Evolutionary conservation across 306 rosid species (phyloP), one percentile per base, ranked within the genome.

Genomic region (Styphnolobium japonicum): DNA sequence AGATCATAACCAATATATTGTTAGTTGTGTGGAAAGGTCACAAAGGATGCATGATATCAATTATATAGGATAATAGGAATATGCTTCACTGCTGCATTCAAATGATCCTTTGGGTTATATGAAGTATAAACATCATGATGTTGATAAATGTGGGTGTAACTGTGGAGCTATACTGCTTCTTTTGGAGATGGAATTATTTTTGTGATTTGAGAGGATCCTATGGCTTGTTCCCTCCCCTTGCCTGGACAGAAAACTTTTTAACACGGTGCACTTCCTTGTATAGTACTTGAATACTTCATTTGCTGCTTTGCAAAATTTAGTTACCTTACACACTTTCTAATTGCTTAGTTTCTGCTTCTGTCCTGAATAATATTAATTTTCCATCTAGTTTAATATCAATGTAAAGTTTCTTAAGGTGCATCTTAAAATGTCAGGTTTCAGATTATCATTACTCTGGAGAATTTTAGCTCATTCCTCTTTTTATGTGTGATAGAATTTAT

Each of bases 401-500:
- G 15, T 39, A n/a, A 70, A 69, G 74, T 42, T 53, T 49, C 75
- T 56, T 58, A 40, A 45, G 57, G 46, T 52, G 64, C 56, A 37
- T 67, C 23, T 46, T 33, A 65, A 52, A 18, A 60, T 61, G 18
- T 10, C 56, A 22, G 34, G 52, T 60, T 67, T 52, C 53, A 34
- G 79, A 14, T 57, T 36, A 55, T 48, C 42, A 49, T 10, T 39
- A 60, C 21, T 7, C 42, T 53, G 64, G 66, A 14, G 23, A 37
- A 43, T 79, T 57, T 16, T 58, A 65, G 80, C 27, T 53, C 55
- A 53, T 80, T 56, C 48, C 23, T 53, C 14, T 9, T 56, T 58
- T 55, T 80, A 15, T 65, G 43, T 31, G 18, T 52, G 76, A 55
- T 71, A 29, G 64, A 67, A 80, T 79, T 72, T 63, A 69, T 81